Conservation (phyloP, 2,329 filamentous ascomycete species). For the Fusarium chuoi region DNA sequence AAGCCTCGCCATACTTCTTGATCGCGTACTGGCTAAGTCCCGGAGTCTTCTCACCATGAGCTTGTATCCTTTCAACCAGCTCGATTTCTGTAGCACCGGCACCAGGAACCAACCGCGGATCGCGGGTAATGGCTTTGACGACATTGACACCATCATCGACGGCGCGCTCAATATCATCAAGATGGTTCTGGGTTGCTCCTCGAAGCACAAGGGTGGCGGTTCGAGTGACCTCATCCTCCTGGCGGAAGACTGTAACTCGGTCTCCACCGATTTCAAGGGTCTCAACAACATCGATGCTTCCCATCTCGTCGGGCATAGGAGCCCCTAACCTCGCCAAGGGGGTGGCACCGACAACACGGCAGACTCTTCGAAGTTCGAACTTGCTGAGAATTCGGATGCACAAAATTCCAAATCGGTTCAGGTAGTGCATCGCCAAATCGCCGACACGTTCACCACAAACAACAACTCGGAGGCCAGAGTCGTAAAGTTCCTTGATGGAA, state of each 20-base stretch:
- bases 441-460: slow-evolving; percentile 94
- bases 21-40: slow-evolving; percentile 96
- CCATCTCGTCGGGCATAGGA: slow-evolving; percentile 99
- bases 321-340: slow-evolving; percentile 95
- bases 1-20: slow-evolving; percentile 96
- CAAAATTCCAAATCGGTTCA: slow-evolving; percentile 96
- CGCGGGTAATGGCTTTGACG: slow-evolving; percentile 96
- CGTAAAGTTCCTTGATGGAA: slow-evolving; percentile 93
- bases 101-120: slow-evolving; percentile 89
- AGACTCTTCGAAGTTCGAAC: slow-evolving; percentile 94
- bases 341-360: slow-evolving; percentile 94
- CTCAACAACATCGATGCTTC: slow-evolving; percentile 92
- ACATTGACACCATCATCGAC: slow-evolving; percentile 99
- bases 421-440: slow-evolving; percentile 95
- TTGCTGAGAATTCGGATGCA: slow-evolving; percentile 98
- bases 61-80: slow-evolving; percentile 90
- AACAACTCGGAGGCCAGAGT: slow-evolving; percentile 91
- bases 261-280: slow-evolving; percentile 98
- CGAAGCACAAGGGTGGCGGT: slow-evolving; percentile 95
- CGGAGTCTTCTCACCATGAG: slow-evolving; percentile 90
- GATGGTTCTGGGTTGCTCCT: slow-evolving; percentile 96
- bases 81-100: slow-evolving; percentile 95
- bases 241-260: slow-evolving; percentile 96
- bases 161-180: slow-evolving; percentile 95
- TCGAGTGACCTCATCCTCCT: slow-evolving; percentile 91